Evolutionary conservation across 306 rosid species (phyloP), one percentile per base, ranked within the genome.

Genomic region (Luffa acutangula): DNA sequence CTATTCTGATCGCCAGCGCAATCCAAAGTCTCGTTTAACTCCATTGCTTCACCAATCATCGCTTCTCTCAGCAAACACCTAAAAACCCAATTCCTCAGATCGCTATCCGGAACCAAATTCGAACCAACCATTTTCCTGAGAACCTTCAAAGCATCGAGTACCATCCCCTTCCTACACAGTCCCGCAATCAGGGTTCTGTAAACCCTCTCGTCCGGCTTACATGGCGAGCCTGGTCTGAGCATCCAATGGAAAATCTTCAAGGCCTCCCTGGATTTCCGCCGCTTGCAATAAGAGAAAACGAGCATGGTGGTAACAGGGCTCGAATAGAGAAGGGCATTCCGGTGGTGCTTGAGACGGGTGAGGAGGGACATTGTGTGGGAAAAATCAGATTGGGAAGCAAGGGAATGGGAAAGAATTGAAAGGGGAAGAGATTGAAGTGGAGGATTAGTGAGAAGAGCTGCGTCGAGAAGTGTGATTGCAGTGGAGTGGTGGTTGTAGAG

Each of bases 341-440:
- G 90, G 37, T 82, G 79, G 88, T 82, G 87, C 20, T 81, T 65
- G 83, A 91, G 93, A 14, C 83, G 91, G 52, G 87, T 83, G 87
- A 91, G 90, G 63, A 91, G 86, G 82, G 91, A 86, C 88, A 89
- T 86, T 79, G 96, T 57, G 1, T 78, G 87, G 52, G 86, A 62
- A 80, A 83, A 79, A 80, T 88, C 87, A 15, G 87, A 82, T 11
- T 87, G 86, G 77, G 88, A 81, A 82, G 91, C 73, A 72, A 91
- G 92, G 45, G 88, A 83, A 48, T 85, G 74, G 54, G 82, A 59
- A 62, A 89, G 85, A 31, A 82, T 37, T 41, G 89, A 74, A 53
- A 89, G 79, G 7, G 90, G 74, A 43, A 91, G 83, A 45, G 96
- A 80, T 5, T 85, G 69, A 71, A 84, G 89, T 42, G 89, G 77